Percentiles rank a stretch among this genome's conserved stretches.
Conservation (phyloP, 495 filamentous ascomycete genomes). For the Trichoderma asperelloides region DNA sequence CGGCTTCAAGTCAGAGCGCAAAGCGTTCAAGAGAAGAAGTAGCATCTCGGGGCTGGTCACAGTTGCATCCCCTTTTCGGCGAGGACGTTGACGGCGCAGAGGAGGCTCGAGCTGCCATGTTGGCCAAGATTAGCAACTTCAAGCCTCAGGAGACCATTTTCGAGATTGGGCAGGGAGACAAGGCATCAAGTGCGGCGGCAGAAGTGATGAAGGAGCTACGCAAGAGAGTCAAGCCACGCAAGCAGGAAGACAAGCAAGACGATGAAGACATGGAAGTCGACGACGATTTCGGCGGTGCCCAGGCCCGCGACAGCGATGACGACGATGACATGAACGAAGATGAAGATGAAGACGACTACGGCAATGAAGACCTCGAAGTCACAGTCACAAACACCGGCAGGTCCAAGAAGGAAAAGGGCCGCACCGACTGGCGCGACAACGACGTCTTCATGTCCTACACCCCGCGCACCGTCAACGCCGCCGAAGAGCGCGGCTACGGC, state of each 20-base stretch:
- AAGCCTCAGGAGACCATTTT: slow-evolving; percentile 89
- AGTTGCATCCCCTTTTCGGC: slow-evolving; percentile 69
- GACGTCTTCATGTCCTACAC: slow-evolving; percentile 96
- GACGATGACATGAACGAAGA: slow-evolving; percentile 23
- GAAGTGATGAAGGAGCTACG: slow-evolving; percentile 67
- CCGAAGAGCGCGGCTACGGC: slow-evolving; percentile 84
- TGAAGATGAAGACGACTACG: slow-evolving; percentile 44
- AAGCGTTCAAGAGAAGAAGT: slow-evolving; percentile 73
- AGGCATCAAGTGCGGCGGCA: slow-evolving; percentile 57
- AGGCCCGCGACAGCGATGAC: slow-evolving; percentile 16
- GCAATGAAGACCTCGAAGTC: slow-evolving; percentile 70
- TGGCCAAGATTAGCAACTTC: slow-evolving; percentile 76
- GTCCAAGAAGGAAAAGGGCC: slow-evolving; percentile 25
- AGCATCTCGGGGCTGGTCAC: slow-evolving; percentile 54
- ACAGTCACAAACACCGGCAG: slow-evolving; percentile 64
- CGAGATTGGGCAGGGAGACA: slow-evolving; percentile 70
- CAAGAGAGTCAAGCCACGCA: slow-evolving; percentile 48
- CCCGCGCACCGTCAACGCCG: slow-evolving; percentile 62
- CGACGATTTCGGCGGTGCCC: slow-evolving; percentile 22
- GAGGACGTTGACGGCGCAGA: slow-evolving; percentile 53
- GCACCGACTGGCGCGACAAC: slow-evolving; percentile 61
- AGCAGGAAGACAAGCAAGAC: slow-evolving; percentile 22
- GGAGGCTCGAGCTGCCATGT: slow-evolving; percentile 68
- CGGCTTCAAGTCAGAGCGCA: slow-evolving; percentile 78
- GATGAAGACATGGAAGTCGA: slow-evolving; percentile 24